Evolutionary conservation across 768 basidiomycete genomes (phyloP), one percentile per base, ranked within the genome.

Genomic region (Pseudohyphozyma bogoriensis): DNA sequence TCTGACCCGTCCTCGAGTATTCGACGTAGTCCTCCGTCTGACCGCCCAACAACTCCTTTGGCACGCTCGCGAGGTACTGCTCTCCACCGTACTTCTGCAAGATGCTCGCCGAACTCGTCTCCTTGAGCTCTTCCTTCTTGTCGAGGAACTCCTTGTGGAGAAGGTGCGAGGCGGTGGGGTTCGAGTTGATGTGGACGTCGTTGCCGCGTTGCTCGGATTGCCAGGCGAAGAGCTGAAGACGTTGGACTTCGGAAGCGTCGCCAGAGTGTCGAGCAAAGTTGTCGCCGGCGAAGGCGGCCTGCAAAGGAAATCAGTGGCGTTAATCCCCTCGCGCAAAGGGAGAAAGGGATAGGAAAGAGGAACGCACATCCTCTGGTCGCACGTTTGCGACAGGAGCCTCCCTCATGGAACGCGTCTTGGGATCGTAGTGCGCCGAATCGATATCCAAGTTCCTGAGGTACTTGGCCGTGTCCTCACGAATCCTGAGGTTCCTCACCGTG

Each of bases 401-500:
- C 75, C 95, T 86, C 95, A 99, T 99, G 10, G 93, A 96, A 71
- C 95, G 85, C 16, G 95, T 97, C 78, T 99, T 99, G 50, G 95
- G 95, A 72, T 99, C 95, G 72, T 99, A 99, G 77, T 97, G 96
- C 12, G 95, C 95, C 69, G 87, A 90, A 0, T 89, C 85, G 1
- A 86, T 86, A 74, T 97, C 91, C 73, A 99, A 74, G 73, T 97
- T 99, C 74, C 93, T 87, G 71, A 99, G 81, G 73, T 99, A 99
- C 73, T 99, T 99, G 13, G 95, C 95, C 2, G 93, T 97, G 73
- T 99, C 95, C 76, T 99, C 95, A 72, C 95, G 85, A 68, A 99
- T 97, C 77, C 95, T 87, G 70, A 99, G 78, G 76, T 99, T 97
- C 62, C 95, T 84, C 62, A 99, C 95, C 22, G 95, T 97, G 59